Conservation (phyloP, 73 alveolate genomes). For the Durusdinium trenchii region DNA sequence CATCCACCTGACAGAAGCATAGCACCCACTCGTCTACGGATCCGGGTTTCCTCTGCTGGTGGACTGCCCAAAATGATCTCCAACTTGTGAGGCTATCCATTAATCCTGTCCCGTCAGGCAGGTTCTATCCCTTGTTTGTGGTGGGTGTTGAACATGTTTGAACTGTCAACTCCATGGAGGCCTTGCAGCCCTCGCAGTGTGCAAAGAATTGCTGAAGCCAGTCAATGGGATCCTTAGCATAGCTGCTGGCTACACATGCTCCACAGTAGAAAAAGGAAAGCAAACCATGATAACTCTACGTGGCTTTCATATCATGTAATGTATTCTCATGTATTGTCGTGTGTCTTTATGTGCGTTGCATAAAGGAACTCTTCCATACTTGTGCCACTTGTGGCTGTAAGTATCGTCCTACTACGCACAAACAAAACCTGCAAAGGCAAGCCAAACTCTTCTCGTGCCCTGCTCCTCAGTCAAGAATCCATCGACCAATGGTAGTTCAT, state of each 20-base stretch:
- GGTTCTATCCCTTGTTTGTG: background rate
- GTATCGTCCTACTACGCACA: no score
- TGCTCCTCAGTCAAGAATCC: background rate
- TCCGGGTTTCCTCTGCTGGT: background rate
- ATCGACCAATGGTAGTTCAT: conserved; percentile 61
- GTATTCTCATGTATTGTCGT: no score
- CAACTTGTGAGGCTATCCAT: no score
- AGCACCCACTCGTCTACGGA: background rate
- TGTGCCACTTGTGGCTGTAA: no score
- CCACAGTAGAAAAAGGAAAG: no score
- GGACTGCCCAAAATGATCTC: background rate
- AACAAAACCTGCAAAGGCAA: no score
- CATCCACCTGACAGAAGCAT: conserved; percentile 56
- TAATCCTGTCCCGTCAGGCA: background rate
- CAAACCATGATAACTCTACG: no score
- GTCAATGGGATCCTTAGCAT: conserved; percentile 75
- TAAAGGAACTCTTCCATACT: no score
- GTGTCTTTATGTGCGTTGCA: no score
- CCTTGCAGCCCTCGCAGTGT: conserved; percentile 73
- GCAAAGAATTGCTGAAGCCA: conserved; percentile 71
- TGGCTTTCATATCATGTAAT: no score
- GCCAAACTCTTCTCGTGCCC: no score
- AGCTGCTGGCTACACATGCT: no score
- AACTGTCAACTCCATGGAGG: background rate
- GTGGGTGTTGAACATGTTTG: background rate